Percentiles rank a stretch among this genome's conserved stretches.
Conservation (phyloP, 768 basidiomycete species). For the Wakefieldia striispora region DNA sequence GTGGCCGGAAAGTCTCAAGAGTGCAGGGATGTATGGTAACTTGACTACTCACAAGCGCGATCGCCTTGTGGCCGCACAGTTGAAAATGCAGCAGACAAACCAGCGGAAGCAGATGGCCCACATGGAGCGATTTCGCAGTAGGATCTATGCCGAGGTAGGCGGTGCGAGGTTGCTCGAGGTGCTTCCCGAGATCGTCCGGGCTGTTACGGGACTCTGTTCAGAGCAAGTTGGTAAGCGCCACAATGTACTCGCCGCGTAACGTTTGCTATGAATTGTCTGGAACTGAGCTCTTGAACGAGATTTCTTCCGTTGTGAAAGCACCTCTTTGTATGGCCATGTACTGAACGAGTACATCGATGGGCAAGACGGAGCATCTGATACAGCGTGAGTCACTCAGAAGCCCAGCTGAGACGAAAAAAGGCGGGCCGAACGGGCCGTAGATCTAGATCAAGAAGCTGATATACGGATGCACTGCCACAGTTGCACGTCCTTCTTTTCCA, state of each 20-base stretch:
- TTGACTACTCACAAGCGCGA: conserved; percentile 69
- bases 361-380: conserved; percentile 21
- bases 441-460: no score
- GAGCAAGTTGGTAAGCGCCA: background rate
- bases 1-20: conserved; percentile 3
- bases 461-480: conserved; percentile 23
- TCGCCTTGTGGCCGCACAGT: conserved; percentile 73
- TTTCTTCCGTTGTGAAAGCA: conserved; percentile 19
- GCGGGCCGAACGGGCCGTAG: conserved; percentile 17
- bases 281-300: conserved; percentile 33
- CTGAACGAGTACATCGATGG: conserved; percentile 16
- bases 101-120: conserved; percentile 90
- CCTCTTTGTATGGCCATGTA: conserved; percentile 6
- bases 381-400: no score
- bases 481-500: background rate
- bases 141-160: conserved; percentile 93
- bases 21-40: background rate
- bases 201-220: conserved; percentile 26
- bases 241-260: conserved; percentile 33
- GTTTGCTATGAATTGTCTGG: conserved; percentile 35
- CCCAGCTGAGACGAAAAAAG: background rate
- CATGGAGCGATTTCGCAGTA: conserved; percentile 85
- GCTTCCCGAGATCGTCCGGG: conserved; percentile 40
- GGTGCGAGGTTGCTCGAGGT: conserved; percentile 40
- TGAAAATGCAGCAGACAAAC: conserved; percentile 88